Base-by-base conservation (phyloP, 768 basidiomycete genomes). In the Epithele typhae region DNA sequence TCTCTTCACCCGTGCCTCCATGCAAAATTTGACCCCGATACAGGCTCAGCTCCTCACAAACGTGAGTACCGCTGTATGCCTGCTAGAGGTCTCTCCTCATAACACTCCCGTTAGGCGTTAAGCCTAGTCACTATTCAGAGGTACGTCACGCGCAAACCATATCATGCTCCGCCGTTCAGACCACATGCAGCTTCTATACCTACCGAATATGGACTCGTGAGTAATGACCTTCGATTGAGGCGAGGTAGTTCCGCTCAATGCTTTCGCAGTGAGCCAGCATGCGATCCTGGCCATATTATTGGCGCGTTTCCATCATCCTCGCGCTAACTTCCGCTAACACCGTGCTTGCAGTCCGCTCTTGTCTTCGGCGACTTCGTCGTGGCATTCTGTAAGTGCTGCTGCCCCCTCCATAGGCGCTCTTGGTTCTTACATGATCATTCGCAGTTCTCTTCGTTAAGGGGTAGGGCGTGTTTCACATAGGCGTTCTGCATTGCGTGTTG, bases 191-290 rank as follows among this genome's bases (percentile, higher is more conserved):
- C 11, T 52, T 52, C 24, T 52, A 52, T 15, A 21, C 37, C 15
- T 47, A 46, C 25, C 45, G 50, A 1, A 47, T 52, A 34, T 52
- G 50, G 50, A 46, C 45, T 22, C 34, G 50, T 52, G 7, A 8
- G 50, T 52, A n/a, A 11, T 37, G 24, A 23, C 36, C 7, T 30
- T 24, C 22, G 30, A 32, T 7, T n/a, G n/a, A n/a, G n/a, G n/a
- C n/a, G n/a, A 21, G 23, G 4, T 25, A 2, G 9, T 19, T 19
- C 12, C 10, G 6, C 24, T 6, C 3, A 25, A 40, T 3, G 23
- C 25, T 25, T 22, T 1, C 19, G 25, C 21, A 51, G 49, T 51
- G 15, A 51, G 35, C 27, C 17, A 27, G 19, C 7, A 23, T 17
- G 12, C 41, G 46, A 1, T 36, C 9, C 45, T 27, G 23, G 27